Conservation (phyloP, 208 protist genomes). For the Acanthamoeba castellanii region DNA sequence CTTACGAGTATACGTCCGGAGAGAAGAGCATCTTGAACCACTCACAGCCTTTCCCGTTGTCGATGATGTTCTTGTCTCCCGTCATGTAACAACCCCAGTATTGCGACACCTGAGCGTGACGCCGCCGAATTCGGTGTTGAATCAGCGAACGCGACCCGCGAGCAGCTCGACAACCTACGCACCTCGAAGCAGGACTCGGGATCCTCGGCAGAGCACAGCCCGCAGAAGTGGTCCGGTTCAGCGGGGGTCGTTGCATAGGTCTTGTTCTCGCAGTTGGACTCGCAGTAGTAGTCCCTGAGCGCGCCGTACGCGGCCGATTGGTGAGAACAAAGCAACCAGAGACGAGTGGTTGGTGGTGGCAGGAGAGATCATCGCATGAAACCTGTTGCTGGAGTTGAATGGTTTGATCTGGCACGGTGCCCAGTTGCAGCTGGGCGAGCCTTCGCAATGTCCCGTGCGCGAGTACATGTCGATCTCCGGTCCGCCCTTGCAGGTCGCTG, state of each 20-base stretch:
- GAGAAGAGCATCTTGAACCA: not conserved
- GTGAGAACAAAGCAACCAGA: too few species aligned
- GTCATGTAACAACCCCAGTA: not conserved
- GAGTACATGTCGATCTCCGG: slow-evolving; percentile 58
- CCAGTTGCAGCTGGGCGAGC: slow-evolving; percentile 60
- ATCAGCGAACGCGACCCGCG: not conserved
- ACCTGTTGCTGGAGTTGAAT: not conserved
- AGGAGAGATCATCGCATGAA: too few species aligned
- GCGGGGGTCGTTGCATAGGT: not conserved
- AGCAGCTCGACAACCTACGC: too few species aligned
- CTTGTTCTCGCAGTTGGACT: slow-evolving; percentile 15
- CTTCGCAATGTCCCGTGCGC: not conserved
- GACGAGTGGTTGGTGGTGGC: not conserved
- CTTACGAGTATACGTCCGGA: not conserved
- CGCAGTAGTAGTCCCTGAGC: not conserved
- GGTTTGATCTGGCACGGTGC: slow-evolving; percentile 33
- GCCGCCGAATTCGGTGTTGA: not conserved
- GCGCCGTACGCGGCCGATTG: not conserved
- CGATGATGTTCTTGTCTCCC: not conserved
- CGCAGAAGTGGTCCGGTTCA: slow-evolving; percentile 31
- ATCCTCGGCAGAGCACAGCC: slow-evolving; percentile 4
- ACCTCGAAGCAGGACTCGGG: slow-evolving; percentile 39
- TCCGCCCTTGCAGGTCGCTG: not conserved
- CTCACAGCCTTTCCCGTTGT: not conserved
- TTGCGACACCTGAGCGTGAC: not conserved